Conservation (phyloP, 305 asterid species). For the Galium porrigens region DNA sequence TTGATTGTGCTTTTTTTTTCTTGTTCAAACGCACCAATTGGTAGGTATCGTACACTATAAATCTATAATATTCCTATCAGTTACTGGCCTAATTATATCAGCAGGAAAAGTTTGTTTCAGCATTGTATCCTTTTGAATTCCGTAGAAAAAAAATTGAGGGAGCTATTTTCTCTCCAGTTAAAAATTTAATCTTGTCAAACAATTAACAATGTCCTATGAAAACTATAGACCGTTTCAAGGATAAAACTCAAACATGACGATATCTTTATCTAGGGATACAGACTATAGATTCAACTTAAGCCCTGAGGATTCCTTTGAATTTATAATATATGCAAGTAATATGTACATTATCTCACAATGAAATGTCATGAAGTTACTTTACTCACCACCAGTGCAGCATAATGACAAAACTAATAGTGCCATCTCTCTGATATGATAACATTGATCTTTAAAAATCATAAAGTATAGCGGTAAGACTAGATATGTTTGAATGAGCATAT, state of each 20-base stretch:
- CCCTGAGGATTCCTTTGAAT: neutral
- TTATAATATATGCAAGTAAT: neutral
- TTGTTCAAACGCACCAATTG: neutral
- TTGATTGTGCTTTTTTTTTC: neutral
- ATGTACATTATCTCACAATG: neutral
- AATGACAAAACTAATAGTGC: neutral
- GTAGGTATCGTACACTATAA: too few relatives aligned
- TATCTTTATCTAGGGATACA: neutral
- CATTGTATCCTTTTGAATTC: neutral
- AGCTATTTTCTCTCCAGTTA: neutral
- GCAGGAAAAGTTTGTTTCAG: slow-evolving; percentile 4
- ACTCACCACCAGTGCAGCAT: neutral
- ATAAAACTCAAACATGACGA: neutral
- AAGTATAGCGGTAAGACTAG: neutral
- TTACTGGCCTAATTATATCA: neutral
- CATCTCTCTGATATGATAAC: neutral
- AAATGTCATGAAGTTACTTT: neutral
- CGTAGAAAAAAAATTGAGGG: neutral
- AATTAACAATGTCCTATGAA: neutral
- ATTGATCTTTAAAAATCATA: too few relatives aligned
- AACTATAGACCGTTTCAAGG: neutral
- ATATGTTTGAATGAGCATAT: neutral
- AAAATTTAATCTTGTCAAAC: neutral
- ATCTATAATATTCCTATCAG: neutral
- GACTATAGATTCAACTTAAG: neutral